Base-by-base conservation (phyloP, 1,139 yeast genomes). In the Candida tropicalis region DNA sequence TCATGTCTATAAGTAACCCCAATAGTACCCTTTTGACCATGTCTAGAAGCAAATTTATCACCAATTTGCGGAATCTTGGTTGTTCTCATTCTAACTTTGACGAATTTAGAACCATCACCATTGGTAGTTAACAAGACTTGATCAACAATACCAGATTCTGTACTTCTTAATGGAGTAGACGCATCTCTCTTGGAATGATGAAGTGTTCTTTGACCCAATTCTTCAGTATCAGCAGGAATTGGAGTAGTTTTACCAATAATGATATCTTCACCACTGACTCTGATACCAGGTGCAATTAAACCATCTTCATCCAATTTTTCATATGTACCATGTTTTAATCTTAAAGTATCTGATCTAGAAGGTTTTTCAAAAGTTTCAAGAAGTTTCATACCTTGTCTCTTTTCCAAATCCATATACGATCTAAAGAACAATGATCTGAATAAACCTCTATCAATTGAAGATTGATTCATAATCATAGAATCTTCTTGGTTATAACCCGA, bases 401-500 rank as follows among this genome's bases (percentile, higher is more conserved):
- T 89, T 65, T 93, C 99, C 68, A 93, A 96, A 65, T 93, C 99
- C 96, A 91, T 91, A 65, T 93, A 95, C 2, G 98, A 88, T 67
- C 99, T 81, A 75, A 91, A 95, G 70, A 93, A 93, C 62, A 93
- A 76, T 17, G 97, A 90, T 71, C 99, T 78, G 75, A 93, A 93
- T 57, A 93, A 75, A 43, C 99, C 99, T 61, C 99, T 79, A 66
- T 93, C 99, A 61, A 93, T 93, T 29, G 97, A 87, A 18, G 96
- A 86, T 73, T 93, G 99, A 67, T 93, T 93, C 99, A 93, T 93
- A 74, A 93, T 93, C 95, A 93, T 90, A 38, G 99, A 95, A 86
- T 93, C 99, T 86, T 93, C 99, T 78, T 93, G 99, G 69, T 93
- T 93, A 70, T 93, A 93, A 63, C 99, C 99, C 35, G 96, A 87